Base-by-base conservation (phyloP, 345 rosid genomes). In the Odontarrhena argentea region DNA sequence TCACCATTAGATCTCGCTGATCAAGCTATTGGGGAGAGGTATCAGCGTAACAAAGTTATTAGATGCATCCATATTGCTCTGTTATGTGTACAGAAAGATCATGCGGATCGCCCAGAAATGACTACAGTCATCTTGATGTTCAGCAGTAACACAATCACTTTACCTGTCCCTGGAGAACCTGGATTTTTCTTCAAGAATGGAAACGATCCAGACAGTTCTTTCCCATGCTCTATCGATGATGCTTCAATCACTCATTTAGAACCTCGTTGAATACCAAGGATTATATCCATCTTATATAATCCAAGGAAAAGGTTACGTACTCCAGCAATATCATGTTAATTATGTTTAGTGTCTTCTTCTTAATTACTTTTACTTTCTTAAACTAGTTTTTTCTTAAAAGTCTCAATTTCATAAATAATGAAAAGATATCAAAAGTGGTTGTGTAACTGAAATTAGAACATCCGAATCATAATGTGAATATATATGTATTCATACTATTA, bases 1-100 rank as follows among this genome's bases (percentile, higher is more conserved):
- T 9, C 38, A 13, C 53, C 65, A 43, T 9, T 60, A 45, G 65
- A 43, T 1, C 1, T 60, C n/a, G 9, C 44, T 0, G 53, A 60
- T 60, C 26, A 40, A 46, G 6, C 14, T 9, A 41, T 60, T 5
- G 5, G 3, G 9, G 5, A 7, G 9, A 28, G 11, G 2, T 25
- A 4, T 44, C 52, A 13, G 3, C 11, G 12, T 5, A 13, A 28
- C 5, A 41, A 60, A 46, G 41, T 60, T 2, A 13, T 9, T 7
- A 30, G 52, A 60, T 43, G 65, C 52, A 59, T 59, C 36, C 64
- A 59, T 12, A 59, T 59, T 2, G 64, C 30, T 0, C 45, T 59
- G 1, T 13, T 60, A n/a, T 60, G 65, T 28, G 65, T 60, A 26
- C 52, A 60, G 1, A 26, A 60, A 28, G 47, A 60, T 26, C 38